Evolutionary conservation across 1,284 basidiomycete species (phyloP).

Genomic region (Takashimella tepidaria): DNA sequence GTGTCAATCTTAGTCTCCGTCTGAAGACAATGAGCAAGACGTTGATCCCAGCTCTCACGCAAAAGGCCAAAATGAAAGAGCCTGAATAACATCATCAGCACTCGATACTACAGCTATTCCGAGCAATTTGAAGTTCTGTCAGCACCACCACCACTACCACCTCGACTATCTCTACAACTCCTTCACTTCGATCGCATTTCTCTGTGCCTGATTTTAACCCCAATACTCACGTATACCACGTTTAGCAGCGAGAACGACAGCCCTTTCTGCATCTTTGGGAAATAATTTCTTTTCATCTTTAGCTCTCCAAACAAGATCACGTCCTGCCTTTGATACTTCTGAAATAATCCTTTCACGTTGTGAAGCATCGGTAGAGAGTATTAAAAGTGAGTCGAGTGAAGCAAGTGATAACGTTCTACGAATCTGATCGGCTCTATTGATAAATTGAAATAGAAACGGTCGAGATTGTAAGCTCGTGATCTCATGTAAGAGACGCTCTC

Average conservation of each 20-base stretch:
- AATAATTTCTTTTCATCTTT: conserved; percentile 69
- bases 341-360: conserved; percentile 35
- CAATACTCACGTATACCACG: conserved; percentile 68
- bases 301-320: conserved; percentile 69
- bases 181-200: not conserved
- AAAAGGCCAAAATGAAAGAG: conserved; percentile 69
- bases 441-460: conserved; percentile 5
- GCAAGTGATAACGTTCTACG: conserved; percentile 48
- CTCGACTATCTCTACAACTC: not conserved
- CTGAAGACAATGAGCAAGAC: conserved; percentile 65
- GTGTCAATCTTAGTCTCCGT: conserved; percentile 54
- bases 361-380: conserved; percentile 27
- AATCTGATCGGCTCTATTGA: conserved; percentile 43
- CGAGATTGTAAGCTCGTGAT: not conserved
- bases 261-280: conserved; percentile 62
- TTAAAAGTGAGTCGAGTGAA: conserved; percentile 38
- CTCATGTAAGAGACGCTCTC: not conserved
- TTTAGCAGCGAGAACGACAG: conserved; percentile 65
- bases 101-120: too few species aligned
- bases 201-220: not conserved
- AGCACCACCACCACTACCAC: too few species aligned
- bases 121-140: too few species aligned
- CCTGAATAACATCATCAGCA: conserved; percentile 51
- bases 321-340: conserved; percentile 30
- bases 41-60: conserved; percentile 73